Conservation (phyloP, 116 monocot species). For the Phalaenopsis hybrid region DNA sequence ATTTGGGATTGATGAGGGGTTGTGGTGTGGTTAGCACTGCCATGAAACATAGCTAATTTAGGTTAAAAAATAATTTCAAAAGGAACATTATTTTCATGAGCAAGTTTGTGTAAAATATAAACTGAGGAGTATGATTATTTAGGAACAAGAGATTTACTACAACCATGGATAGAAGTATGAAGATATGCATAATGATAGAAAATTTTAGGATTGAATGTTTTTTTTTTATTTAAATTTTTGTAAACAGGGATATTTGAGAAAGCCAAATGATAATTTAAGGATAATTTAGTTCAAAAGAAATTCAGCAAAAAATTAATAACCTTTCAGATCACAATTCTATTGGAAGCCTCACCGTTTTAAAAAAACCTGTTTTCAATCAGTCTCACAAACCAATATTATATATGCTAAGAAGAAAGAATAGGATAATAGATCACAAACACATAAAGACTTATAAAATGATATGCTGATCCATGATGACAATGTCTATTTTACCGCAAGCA, state of each 20-base stretch:
- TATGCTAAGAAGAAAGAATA: not conserved
- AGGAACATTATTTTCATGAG: not conserved
- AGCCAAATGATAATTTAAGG: not conserved
- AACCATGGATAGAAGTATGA: not conserved
- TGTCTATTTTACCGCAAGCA: not conserved
- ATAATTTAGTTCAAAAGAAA: not conserved
- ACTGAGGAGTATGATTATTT: not conserved
- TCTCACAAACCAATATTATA: not conserved
- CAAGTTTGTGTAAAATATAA: not conserved
- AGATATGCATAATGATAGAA: not conserved
- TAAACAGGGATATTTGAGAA: not conserved
- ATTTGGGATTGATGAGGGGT: too few relatives aligned
- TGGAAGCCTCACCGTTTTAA: not conserved
- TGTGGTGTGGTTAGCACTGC: too few relatives aligned
- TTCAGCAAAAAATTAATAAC: not conserved
- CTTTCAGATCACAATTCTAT: not conserved
- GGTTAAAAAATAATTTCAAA: not conserved
- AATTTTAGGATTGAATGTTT: too few relatives aligned
- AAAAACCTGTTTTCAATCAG: not conserved
- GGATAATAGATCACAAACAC: not conserved
- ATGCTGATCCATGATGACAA: not conserved
- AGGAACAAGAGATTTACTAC: not conserved
- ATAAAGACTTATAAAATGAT: not conserved
- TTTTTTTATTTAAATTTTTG: too few relatives aligned
- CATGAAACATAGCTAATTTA: not conserved